phyloP scores from a whole-genome alignment of 345 rosid species.

The Laguncularia racemosa region DNA sequence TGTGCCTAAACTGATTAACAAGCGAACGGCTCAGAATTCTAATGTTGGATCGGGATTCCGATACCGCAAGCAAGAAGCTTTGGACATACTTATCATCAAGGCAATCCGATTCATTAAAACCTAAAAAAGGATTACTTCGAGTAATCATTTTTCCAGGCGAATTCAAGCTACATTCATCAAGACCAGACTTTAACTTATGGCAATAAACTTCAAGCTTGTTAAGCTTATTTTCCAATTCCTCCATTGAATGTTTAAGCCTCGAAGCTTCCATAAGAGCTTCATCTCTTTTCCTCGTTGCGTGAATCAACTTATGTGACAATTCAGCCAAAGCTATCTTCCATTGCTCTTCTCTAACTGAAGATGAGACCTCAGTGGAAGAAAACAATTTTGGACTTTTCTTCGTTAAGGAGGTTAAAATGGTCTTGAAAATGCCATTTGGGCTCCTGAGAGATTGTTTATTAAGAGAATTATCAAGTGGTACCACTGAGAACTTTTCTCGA shows the following conservation, averaged over 20 bases:
- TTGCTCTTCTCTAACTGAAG: constrained; percentile 51
- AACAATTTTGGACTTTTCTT: constrained; percentile 45
- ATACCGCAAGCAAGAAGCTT: constrained; percentile 53
- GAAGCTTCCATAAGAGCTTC: constrained; percentile 78
- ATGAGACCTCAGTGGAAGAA: constrained; percentile 11
- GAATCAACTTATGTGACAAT: constrained; percentile 71
- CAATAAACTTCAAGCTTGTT: constrained; percentile 79
- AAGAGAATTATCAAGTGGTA: constrained; percentile 53
- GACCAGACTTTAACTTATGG: constrained; percentile 64
- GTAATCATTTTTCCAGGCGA: constrained; percentile 11
- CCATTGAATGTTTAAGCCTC: constrained; percentile 66
- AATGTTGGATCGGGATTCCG: constrained; percentile 63
- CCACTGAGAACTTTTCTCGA: constrained; percentile 73
- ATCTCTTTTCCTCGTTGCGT: constrained; percentile 74
- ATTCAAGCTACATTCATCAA: constrained; percentile 46
- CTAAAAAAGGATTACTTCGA: too few relatives aligned
- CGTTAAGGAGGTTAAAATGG: constrained; percentile 55
- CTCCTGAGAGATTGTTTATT: constrained; percentile 34
- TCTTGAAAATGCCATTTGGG: constrained; percentile 72
- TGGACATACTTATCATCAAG: constrained; percentile 45
- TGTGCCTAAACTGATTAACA: constrained; percentile 47
- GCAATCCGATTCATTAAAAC: background rate
- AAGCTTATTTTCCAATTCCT: constrained; percentile 94
- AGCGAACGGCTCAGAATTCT: constrained; percentile 59
- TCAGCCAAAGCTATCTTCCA: constrained; percentile 73